phyloP scores from a whole-genome alignment of 192 early-diverging fungal genomes.

The Phlyctochytrium arcticum region DNA sequence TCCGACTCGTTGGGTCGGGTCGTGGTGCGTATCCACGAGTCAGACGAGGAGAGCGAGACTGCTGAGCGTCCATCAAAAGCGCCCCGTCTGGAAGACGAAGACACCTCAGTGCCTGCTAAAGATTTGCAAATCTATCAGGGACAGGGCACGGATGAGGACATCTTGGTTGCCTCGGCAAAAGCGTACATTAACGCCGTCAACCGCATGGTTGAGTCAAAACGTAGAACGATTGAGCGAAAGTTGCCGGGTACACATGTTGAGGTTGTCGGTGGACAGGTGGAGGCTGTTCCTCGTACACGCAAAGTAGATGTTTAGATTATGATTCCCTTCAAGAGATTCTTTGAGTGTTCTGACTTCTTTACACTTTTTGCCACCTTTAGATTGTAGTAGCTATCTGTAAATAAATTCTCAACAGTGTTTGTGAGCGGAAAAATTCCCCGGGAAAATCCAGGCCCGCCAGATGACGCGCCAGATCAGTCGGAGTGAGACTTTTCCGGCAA shows the following conservation, averaged over 20 bases:
- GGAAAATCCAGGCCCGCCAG: too few relatives aligned
- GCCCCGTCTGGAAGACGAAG: constrained; percentile 13
- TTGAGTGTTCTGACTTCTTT: too few relatives aligned
- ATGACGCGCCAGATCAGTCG: too few relatives aligned
- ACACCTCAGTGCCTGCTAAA: neutral
- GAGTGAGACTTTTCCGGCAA: too few relatives aligned
- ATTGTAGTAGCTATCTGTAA: too few relatives aligned
- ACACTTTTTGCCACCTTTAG: too few relatives aligned
- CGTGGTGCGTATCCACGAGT: constrained; percentile 61
- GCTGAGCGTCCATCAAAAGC: constrained; percentile 16
- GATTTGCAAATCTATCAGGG: constrained; percentile 62
- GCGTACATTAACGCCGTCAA: constrained; percentile 90
- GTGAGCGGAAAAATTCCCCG: too few relatives aligned
- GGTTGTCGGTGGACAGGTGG: constrained; percentile 22
- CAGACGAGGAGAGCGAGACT: constrained; percentile 10
- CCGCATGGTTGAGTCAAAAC: constrained; percentile 41
- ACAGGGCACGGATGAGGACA: constrained; percentile 78
- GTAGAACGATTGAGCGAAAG: constrained; percentile 9
- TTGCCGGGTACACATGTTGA: neutral
- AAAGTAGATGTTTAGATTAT: constrained; percentile 17
- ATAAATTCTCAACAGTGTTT: too few relatives aligned
- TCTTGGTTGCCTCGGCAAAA: constrained; percentile 80
- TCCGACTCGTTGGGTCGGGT: constrained; percentile 87
- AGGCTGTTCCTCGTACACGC: constrained; percentile 16
- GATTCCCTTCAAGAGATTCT: too few relatives aligned